phyloP scores from a whole-genome alignment of 2,329 filamentous ascomycete species.

The Exserohilum rostratum region DNA sequence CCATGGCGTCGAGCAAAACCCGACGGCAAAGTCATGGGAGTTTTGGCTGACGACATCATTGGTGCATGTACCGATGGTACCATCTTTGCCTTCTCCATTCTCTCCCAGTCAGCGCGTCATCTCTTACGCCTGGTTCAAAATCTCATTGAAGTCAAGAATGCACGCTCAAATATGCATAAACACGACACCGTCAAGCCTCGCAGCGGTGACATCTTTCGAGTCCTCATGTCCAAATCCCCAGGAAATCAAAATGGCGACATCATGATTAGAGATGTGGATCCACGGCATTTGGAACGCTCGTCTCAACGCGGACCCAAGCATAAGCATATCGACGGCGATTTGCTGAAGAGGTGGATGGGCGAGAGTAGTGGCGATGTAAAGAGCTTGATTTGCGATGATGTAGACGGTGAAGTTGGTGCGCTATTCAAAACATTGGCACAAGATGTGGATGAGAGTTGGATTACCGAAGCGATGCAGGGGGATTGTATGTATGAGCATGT shows the following conservation, averaged over 20 bases:
- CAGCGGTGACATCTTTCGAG: constrained; percentile 26
- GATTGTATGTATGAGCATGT: constrained; percentile 17
- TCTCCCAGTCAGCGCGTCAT: constrained; percentile 67
- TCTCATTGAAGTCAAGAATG: constrained; percentile 50
- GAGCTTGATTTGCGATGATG: constrained; percentile 15
- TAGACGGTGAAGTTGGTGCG: constrained; percentile 26
- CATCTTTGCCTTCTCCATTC: constrained; percentile 65
- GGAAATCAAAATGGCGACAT: constrained; percentile 27
- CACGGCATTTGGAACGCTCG: constrained; percentile 25
- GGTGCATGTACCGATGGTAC: constrained; percentile 60
- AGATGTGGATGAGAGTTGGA: constrained; percentile 15
- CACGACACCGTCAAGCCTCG: constrained; percentile 19
- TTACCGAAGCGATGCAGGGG: constrained; percentile 11
- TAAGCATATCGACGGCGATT: constrained; percentile 53
- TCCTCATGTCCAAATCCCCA: constrained; percentile 32
- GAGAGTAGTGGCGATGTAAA: constrained; percentile 28
- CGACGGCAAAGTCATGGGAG: constrained; percentile 32
- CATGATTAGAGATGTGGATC: constrained; percentile 33
- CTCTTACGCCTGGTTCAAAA: constrained; percentile 77
- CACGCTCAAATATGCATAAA: constrained; percentile 18
- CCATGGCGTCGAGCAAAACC: constrained; percentile 37
- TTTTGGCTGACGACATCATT: constrained; percentile 56
- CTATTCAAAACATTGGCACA: constrained; percentile 34
- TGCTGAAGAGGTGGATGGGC: constrained; percentile 43
- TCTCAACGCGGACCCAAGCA: constrained; percentile 23